Percentiles rank a stretch among this genome's conserved stretches.
These are phyloP conservation scores for Leccinum ochraceum DNA, from an alignment of 768 basidiomycete species.

Conservation along the genomic window DNA sequence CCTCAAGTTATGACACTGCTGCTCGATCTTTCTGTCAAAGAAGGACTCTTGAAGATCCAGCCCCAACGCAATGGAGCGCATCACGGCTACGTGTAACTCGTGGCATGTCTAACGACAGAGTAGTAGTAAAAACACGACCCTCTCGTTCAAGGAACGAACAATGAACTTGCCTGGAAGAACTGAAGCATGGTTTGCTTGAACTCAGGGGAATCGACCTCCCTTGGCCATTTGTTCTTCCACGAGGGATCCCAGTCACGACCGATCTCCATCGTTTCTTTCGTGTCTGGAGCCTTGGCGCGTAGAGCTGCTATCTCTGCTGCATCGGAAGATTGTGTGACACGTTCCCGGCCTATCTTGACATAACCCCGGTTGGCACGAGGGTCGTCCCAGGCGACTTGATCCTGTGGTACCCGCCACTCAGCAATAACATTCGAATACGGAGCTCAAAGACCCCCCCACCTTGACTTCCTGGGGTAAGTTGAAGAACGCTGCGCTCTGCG, in stretches of 20 bases:
- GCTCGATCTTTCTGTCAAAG: conserved; percentile 74
- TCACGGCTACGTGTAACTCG: conserved; percentile 69
- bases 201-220: conserved; percentile 55
- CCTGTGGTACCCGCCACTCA: conserved; percentile 35
- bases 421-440: neutral
- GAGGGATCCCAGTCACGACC: conserved; percentile 78
- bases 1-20: conserved; percentile 80
- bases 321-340: conserved; percentile 73
- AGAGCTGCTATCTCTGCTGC: conserved; percentile 71
- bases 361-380: conserved; percentile 86
- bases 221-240: conserved; percentile 84
- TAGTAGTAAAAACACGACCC: conserved; percentile 1
- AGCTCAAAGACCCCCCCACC: conserved; percentile 32
- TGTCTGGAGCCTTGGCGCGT: conserved; percentile 76
- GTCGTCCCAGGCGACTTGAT: conserved; percentile 76
- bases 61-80: conserved; percentile 86
- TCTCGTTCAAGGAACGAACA: neutral
- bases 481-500: conserved; percentile 79
- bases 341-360: conserved; percentile 78
- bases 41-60: conserved; percentile 70
- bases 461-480: conserved; percentile 60
- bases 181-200: conserved; percentile 75
- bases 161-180: conserved; percentile 62
- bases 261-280: conserved; percentile 88
- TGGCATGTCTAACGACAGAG: conserved; percentile 59